Evolutionary conservation across 768 basidiomycete species (phyloP), one percentile per base, ranked within the genome.

Genomic region (Xerocomus potaroensis): DNA sequence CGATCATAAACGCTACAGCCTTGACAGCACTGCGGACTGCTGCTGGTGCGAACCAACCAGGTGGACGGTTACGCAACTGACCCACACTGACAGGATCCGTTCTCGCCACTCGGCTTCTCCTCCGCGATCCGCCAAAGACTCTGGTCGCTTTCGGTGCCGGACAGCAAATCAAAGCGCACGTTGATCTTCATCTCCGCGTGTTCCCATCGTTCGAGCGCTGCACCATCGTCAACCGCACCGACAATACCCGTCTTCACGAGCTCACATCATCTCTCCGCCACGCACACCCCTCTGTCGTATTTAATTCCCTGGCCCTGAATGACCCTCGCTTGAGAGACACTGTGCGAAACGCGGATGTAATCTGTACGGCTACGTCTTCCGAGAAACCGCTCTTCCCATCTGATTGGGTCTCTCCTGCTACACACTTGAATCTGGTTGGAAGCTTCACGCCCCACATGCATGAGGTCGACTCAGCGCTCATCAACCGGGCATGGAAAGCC

Each of bases 1-100:
- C 86, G 0, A 67, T 94, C 27, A 66, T 95, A 16, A 94, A 94
- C 58, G 85, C 91, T 1, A 70, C 83, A 23, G 73, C 72, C 31
- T 67, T 94, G 56, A 94, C 92, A 2, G 86, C 91, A 5, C 65
- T 91, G 24, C 67, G 92, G 34, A 95, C 87, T 47, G 90, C 90
- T 41, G 87, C 87, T 51, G 87, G 90, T 84, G 49, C 48, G 67
- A 45, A 43, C 15, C 1, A 2, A 23, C 7, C n/a, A 5, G 38
- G 9, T 22, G 10, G 24, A 23, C n/a, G 12, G 4, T 47, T 22
- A 39, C 32, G 4, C 19, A n/a, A 35, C 41, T 36, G 23, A 46
- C 31, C 5, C 8, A 30, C n/a, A n/a, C n/a, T 7, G 12, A 39
- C 50, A 88, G 87, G 83, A 24, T 90, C 87, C 0, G 65, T 85